Percentiles rank a stretch among this genome's conserved stretches.
These are phyloP conservation scores for Plasmopara viticola DNA, from an alignment of 352 stramenopile genomes.

Conservation along the genomic window DNA sequence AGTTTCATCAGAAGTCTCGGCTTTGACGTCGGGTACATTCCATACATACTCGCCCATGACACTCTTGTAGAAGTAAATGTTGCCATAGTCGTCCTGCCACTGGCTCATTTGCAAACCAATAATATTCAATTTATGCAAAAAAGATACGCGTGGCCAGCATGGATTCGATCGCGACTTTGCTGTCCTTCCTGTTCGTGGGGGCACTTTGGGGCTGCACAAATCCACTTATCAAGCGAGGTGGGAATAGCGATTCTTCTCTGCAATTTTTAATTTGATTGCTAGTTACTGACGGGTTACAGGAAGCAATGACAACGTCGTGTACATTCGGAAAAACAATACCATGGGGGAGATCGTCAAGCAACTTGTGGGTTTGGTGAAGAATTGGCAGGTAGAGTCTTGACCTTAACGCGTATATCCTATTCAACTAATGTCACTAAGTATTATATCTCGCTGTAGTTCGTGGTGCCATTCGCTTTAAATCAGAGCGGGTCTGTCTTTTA, in stretches of 20 bases:
- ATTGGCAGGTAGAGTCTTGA: slow-evolving; percentile 52
- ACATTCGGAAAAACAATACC: slow-evolving; percentile 58
- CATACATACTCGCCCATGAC: too few species aligned
- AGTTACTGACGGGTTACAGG: slow-evolving; percentile 20
- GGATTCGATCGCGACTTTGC: slow-evolving; percentile 22
- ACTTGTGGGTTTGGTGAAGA: slow-evolving; percentile 41
- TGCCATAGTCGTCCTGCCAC: too few species aligned
- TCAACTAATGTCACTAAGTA: neutral
- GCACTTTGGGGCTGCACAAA: slow-evolving; percentile 85
- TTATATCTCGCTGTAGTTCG: slow-evolving; percentile 37
- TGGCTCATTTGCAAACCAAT: too few species aligned
- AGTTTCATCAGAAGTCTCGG: too few species aligned
- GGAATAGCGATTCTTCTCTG: too few species aligned
- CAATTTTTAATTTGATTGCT: too few species aligned
- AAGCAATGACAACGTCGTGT: slow-evolving; percentile 42
- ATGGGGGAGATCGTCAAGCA: slow-evolving; percentile 41
- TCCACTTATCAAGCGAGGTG: slow-evolving; percentile 76
- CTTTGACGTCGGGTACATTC: too few species aligned
- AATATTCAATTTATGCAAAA: too few species aligned
- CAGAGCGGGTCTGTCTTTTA: slow-evolving; percentile 80
- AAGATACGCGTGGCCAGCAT: too few species aligned
- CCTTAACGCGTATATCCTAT: neutral
- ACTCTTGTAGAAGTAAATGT: too few species aligned
- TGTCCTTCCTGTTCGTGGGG: slow-evolving; percentile 80
- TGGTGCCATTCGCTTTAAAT: slow-evolving; percentile 77